Evolutionary conservation across 2,329 filamentous ascomycete genomes (phyloP).

Genomic region (Madurella fahalii): DNA sequence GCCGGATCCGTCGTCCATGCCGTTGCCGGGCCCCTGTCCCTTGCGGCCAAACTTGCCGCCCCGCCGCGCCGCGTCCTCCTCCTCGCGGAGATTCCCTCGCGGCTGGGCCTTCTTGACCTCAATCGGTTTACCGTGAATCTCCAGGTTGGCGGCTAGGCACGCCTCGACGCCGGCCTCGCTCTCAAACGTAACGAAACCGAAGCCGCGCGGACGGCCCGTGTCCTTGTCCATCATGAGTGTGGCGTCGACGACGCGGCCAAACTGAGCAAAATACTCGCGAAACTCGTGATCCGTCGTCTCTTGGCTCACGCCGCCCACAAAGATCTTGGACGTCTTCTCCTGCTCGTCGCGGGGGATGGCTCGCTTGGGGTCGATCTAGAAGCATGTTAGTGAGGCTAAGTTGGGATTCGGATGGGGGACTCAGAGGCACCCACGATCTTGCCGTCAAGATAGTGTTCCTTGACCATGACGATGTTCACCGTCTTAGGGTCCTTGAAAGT

Average conservation of each 20-base stretch:
- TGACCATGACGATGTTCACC: conserved; percentile 99
- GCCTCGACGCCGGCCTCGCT: conserved; percentile 92
- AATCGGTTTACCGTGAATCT: conserved; percentile 93
- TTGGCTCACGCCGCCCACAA: conserved; percentile 95
- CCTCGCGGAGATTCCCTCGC: conserved; percentile 87
- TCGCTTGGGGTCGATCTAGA: conserved; percentile 92
- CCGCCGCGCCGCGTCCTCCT: conserved; percentile 67
- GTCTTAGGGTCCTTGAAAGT: conserved; percentile 98
- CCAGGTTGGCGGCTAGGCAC: conserved; percentile 76
- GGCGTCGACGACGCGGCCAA: conserved; percentile 92
- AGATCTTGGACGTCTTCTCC: conserved; percentile 97
- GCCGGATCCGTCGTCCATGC: conserved; percentile 34
- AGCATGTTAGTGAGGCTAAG: not conserved
- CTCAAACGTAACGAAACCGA: conserved; percentile 98
- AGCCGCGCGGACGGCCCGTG: conserved; percentile 91
- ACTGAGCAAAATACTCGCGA: conserved; percentile 93
- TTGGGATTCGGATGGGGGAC: no score
- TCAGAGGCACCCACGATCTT: conserved; percentile 80
- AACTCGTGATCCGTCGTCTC: conserved; percentile 96
- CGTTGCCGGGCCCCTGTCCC: conserved; percentile 26
- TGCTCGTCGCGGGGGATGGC: conserved; percentile 97
- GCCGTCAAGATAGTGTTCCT: conserved; percentile 95
- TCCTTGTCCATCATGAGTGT: conserved; percentile 99
- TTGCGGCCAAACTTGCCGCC: conserved; percentile 52
- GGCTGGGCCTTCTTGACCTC: conserved; percentile 98